Percentiles rank a stretch among this genome's conserved stretches.
phyloP scores from a whole-genome alignment of 2,329 filamentous ascomycete genomes.

The Zasmidium angulare region DNA sequence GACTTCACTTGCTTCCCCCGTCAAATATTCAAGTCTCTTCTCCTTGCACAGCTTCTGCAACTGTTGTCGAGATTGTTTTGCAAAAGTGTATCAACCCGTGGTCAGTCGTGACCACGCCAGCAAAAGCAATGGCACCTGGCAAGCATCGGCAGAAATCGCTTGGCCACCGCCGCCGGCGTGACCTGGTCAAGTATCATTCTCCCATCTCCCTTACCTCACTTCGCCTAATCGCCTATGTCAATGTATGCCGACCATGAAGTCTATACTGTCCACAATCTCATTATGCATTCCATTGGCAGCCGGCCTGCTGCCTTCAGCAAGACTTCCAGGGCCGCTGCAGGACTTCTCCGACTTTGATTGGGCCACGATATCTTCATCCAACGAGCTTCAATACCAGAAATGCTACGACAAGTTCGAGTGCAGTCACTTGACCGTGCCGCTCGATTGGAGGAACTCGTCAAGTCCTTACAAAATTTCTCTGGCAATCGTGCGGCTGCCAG shows the following conservation, averaged over 20 bases:
- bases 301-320: background rate
- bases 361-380: conserved; percentile 11
- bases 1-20: background rate
- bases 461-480: conserved; percentile 36
- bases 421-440: conserved; percentile 49
- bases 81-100: too few species aligned
- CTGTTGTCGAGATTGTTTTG: too few species aligned
- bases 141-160: background rate
- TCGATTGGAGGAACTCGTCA: conserved; percentile 36
- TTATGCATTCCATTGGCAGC: background rate
- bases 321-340: background rate
- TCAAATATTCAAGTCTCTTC: too few species aligned
- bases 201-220: background rate
- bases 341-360: conserved; percentile 15
- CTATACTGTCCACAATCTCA: background rate
- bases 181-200: background rate
- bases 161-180: background rate
- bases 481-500: conserved; percentile 47
- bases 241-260: background rate
- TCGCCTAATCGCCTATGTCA: background rate
- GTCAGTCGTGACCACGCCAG: background rate
- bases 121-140: background rate
- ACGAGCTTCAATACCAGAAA: conserved; percentile 12
- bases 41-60: too few species aligned
- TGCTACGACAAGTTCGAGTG: conserved; percentile 51